These are phyloP conservation scores for Gracilaria domingensis DNA, from an alignment of 23 red algal species.

Conservation along the genomic window DNA sequence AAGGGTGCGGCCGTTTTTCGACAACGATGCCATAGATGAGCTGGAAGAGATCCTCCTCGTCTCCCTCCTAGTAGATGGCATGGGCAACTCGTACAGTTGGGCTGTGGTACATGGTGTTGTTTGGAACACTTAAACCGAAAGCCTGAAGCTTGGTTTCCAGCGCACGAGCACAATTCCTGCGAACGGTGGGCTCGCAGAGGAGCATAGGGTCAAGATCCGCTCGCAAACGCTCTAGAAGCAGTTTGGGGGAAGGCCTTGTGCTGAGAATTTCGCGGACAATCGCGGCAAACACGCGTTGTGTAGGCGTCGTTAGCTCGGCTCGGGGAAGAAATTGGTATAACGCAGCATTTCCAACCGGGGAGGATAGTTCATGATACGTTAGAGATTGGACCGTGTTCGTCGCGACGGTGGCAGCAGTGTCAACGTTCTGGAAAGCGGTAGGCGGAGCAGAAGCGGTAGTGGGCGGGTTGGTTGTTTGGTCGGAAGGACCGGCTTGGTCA, in stretches of 20 bases:
- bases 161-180: not conserved
- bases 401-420: too few species aligned
- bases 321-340: not conserved
- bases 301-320: not conserved
- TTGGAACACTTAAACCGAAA: not conserved
- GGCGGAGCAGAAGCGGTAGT: too few species aligned
- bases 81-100: not conserved
- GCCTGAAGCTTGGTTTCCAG: not conserved
- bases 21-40: not conserved
- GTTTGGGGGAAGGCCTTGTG: too few species aligned
- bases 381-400: too few species aligned
- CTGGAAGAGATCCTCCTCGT: not conserved
- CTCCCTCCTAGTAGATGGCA: not conserved
- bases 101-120: not conserved
- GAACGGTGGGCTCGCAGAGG: not conserved
- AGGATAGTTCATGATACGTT: too few species aligned
- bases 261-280: not conserved
- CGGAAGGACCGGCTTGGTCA: too few species aligned
- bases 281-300: not conserved
- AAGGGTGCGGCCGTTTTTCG: not conserved
- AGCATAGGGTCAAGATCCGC: not conserved
- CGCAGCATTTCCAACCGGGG: too few species aligned
- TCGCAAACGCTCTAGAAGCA: not conserved
- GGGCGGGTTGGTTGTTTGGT: too few species aligned
- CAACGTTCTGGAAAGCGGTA: too few species aligned